Conservation (phyloP, 345 rosid species). For the Salix dunnii region DNA sequence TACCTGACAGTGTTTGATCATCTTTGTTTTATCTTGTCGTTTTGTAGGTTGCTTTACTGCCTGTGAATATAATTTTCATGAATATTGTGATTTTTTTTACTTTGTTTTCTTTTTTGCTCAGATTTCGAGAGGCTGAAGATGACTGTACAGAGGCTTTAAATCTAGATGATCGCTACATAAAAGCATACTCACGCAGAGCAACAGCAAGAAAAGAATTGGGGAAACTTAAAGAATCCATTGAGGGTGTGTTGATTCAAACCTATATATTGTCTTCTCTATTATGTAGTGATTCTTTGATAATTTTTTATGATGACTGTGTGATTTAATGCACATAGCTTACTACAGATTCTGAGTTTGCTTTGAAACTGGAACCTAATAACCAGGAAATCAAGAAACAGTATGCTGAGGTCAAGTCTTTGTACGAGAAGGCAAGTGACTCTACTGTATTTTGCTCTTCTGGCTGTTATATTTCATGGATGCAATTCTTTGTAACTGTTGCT, state of each 20-base stretch:
- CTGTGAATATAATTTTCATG: neutral
- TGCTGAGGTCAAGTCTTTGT: slow-evolving; percentile 60
- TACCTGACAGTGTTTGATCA: neutral
- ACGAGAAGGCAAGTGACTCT: slow-evolving; percentile 53
- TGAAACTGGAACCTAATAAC: slow-evolving; percentile 80
- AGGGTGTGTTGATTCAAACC: slow-evolving; percentile 43
- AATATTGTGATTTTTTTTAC: neutral
- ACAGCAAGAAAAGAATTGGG: slow-evolving; percentile 79
- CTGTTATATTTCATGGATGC: neutral
- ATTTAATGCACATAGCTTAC: slow-evolving; percentile 21
- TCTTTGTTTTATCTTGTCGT: neutral
- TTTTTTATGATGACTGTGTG: slow-evolving; percentile 18
- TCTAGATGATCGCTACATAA: slow-evolving; percentile 80
- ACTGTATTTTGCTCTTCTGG: neutral
- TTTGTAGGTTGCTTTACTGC: neutral
- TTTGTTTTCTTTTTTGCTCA: slow-evolving; percentile 16
- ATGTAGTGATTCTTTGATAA: neutral
- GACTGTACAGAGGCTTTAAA: slow-evolving; percentile 93
- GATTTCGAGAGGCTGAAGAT: slow-evolving; percentile 81
- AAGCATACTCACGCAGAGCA: slow-evolving; percentile 92
- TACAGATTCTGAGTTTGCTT: slow-evolving; percentile 87
- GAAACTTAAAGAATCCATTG: slow-evolving; percentile 66
- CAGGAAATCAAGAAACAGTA: slow-evolving; percentile 81
- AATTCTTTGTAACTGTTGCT: neutral
- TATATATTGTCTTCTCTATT: neutral